Conservation (phyloP, 768 basidiomycete species). For the Tricholomella constricta region DNA sequence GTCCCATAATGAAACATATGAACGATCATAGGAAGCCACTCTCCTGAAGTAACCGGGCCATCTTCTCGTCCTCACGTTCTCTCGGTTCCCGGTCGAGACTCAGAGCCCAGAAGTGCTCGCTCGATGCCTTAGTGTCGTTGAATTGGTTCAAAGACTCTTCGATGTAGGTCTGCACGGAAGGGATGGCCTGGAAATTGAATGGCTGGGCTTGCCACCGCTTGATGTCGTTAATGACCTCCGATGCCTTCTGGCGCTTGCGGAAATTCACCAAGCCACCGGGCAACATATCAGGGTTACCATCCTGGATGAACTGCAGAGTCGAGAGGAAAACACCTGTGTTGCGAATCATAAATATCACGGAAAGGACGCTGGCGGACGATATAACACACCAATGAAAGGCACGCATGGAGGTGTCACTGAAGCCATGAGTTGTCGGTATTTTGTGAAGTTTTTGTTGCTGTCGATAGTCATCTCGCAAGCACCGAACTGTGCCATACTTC, state of each 20-base stretch:
- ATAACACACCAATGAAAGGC: constrained; percentile 84
- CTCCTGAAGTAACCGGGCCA: constrained; percentile 87
- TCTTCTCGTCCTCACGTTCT: constrained; percentile 96
- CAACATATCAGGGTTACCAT: constrained; percentile 88
- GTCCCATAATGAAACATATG: not conserved
- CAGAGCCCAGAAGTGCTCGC: constrained; percentile 81
- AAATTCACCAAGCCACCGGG: constrained; percentile 87
- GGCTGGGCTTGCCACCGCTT: constrained; percentile 92
- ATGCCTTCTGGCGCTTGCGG: constrained; percentile 90
- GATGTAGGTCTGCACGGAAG: constrained; percentile 70
- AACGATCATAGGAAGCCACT: constrained; percentile 74
- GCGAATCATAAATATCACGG: constrained; percentile 6
- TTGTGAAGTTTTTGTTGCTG: constrained; percentile 91
- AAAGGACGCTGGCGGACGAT: constrained; percentile 17
- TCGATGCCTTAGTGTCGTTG: constrained; percentile 65
- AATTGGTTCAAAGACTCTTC: constrained; percentile 76
- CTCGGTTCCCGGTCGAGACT: constrained; percentile 89
- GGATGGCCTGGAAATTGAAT: constrained; percentile 79
- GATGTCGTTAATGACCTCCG: constrained; percentile 97
- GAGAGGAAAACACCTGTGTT: constrained; percentile 89
- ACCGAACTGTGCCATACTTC: constrained; percentile 70
- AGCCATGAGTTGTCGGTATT: constrained; percentile 84
- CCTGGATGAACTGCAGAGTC: constrained; percentile 96
- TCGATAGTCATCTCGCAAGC: constrained; percentile 89
- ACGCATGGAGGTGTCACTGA: constrained; percentile 90